Evolutionary conservation across 805 yeast species (phyloP).

Genomic region (Metschnikowia orientalis): DNA sequence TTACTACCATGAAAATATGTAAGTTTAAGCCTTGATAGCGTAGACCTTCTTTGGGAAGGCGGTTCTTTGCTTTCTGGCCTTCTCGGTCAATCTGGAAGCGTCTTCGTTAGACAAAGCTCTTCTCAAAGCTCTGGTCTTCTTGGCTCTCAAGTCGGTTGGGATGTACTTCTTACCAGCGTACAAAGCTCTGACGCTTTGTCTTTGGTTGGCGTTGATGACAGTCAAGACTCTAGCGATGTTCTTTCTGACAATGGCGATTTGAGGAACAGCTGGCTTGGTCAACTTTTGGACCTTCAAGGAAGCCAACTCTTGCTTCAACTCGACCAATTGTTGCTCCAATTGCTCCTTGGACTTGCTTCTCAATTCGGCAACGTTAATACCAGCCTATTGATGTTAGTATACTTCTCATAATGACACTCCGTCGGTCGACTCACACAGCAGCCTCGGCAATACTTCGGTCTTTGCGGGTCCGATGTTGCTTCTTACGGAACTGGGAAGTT

Average conservation of each 20-base stretch:
- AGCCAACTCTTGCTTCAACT: conserved; percentile 95
- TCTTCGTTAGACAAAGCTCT: conserved; percentile 89
- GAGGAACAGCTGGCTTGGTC: conserved; percentile 89
- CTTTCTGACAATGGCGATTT: conserved; percentile 96
- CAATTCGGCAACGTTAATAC: conserved; percentile 92
- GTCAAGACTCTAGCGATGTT: conserved; percentile 98
- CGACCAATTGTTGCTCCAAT: conserved; percentile 90
- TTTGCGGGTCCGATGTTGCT: too few relatives aligned
- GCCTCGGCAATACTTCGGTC: too few relatives aligned
- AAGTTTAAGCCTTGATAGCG: conserved; percentile 92
- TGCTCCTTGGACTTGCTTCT: conserved; percentile 96
- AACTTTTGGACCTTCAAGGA: conserved; percentile 93
- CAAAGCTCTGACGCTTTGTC: conserved; percentile 91
- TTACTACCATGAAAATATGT: conserved; percentile 20
- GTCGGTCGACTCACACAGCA: too few relatives aligned
- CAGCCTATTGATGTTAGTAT: conserved; percentile 55
- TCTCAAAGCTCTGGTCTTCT: conserved; percentile 99
- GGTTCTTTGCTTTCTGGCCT: conserved; percentile 84
- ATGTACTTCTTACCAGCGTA: conserved; percentile 92
- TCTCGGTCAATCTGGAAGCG: conserved; percentile 74
- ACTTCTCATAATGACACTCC: too few relatives aligned
- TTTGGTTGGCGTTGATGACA: conserved; percentile 92
- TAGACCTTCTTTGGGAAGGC: conserved; percentile 98
- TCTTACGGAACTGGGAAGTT: too few relatives aligned
- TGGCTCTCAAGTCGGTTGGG: conserved; percentile 98